These are phyloP conservation scores for Penicillium psychrofluorescens DNA, from an alignment of 495 filamentous ascomycete species.

Conservation along the genomic window DNA sequence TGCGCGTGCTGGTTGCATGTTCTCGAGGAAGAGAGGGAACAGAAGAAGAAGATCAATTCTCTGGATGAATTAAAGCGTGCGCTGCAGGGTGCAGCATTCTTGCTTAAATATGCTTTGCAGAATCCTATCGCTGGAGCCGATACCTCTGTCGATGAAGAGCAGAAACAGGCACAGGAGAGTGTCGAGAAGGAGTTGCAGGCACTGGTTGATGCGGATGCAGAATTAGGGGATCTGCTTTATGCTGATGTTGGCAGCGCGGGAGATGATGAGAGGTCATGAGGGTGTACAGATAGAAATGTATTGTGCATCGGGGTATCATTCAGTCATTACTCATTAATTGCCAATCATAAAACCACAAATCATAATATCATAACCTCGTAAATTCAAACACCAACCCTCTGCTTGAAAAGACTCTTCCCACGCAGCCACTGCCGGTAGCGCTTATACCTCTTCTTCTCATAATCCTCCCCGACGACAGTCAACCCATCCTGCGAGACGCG, in stretches of 20 bases:
- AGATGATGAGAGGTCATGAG: too few relatives aligned
- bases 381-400: conserved; percentile 57
- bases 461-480: conserved; percentile 79
- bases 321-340: neutral
- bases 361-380: neutral
- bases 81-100: conserved; percentile 34
- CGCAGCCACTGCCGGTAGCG: conserved; percentile 90
- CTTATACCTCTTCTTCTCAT: conserved; percentile 86
- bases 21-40: conserved; percentile 32
- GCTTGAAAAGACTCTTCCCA: conserved; percentile 91
- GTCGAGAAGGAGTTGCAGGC: conserved; percentile 25
- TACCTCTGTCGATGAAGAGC: conserved; percentile 9
- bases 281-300: too few relatives aligned
- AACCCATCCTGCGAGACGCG: conserved; percentile 72
- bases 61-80: conserved; percentile 33
- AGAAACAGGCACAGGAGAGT: conserved; percentile 16
- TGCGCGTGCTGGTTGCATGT: conserved; percentile 61
- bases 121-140: conserved; percentile 12
- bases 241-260: conserved; percentile 1
- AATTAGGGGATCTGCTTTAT: conserved; percentile 21
- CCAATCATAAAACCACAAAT: too few relatives aligned
- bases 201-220: conserved; percentile 29
- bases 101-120: conserved; percentile 30
- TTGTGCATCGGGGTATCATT: neutral
- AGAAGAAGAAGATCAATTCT: conserved; percentile 6